Percentiles rank a stretch among this genome's conserved stretches.
phyloP scores from a whole-genome alignment of 2,329 filamentous ascomycete genomes.

The Ascochyta pisi region DNA sequence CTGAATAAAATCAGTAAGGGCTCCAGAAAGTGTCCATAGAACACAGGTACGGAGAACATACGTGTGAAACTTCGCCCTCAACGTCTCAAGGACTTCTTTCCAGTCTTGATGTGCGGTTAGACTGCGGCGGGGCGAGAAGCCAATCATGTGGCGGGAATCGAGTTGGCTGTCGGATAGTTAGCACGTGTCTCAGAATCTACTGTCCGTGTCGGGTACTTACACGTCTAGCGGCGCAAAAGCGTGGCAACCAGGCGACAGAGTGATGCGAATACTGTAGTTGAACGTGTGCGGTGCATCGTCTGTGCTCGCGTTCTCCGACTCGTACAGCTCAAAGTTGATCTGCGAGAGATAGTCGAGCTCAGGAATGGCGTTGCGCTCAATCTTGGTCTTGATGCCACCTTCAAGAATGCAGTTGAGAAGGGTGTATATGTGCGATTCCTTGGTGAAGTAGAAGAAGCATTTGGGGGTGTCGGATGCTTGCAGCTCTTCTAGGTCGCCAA shows the following conservation, averaged over 20 bases:
- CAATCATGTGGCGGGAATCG: slow-evolving; percentile 95
- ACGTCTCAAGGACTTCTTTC: slow-evolving; percentile 95
- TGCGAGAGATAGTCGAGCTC: slow-evolving; percentile 97
- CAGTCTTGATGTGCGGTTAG: slow-evolving; percentile 92
- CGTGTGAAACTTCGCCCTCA: slow-evolving; percentile 95
- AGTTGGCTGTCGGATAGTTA: slow-evolving; percentile 64
- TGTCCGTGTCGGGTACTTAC: slow-evolving; percentile 19
- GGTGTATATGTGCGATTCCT: slow-evolving; percentile 98
- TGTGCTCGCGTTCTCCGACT: slow-evolving; percentile 76
- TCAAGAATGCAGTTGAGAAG: slow-evolving; percentile 97
- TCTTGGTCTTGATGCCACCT: slow-evolving; percentile 95
- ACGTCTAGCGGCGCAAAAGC: slow-evolving; percentile 96
- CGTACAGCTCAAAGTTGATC: slow-evolving; percentile 97
- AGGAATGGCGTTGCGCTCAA: slow-evolving; percentile 91
- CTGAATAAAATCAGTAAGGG: slow-evolving; percentile 27
- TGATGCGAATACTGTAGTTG: slow-evolving; percentile 95
- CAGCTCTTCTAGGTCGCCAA: slow-evolving; percentile 94
- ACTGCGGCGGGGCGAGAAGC: slow-evolving; percentile 87
- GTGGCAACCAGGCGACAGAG: slow-evolving; percentile 93
- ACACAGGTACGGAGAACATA: slow-evolving; percentile 56
- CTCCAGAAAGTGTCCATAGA: background rate
- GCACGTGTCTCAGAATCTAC: background rate
- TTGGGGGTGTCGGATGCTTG: slow-evolving; percentile 94
- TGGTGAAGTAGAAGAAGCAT: slow-evolving; percentile 98
- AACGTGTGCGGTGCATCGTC: slow-evolving; percentile 73